Base-by-base conservation (phyloP, 768 basidiomycete genomes). In the Rhodotorula paludigena region DNA sequence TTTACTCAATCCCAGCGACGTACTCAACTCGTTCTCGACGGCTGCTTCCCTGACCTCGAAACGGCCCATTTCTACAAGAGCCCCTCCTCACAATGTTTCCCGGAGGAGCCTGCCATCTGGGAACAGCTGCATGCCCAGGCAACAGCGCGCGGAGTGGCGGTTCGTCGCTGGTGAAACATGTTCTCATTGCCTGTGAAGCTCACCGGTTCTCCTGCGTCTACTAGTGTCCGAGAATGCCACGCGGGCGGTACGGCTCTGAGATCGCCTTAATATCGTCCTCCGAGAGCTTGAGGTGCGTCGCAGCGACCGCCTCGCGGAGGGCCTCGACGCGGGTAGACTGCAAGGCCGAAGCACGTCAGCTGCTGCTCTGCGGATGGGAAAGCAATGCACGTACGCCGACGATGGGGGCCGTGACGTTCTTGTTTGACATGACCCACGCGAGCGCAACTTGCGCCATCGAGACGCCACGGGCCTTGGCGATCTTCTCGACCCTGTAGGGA, bases 261-360 rank as follows among this genome's bases (percentile, higher is more conserved):
- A 88, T 81, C 60, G 81, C 80, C 76, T 83, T 81, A 49, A 84
- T 77, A 72, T 88, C 86, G 28, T 86, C 85, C 0, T 80, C 78
- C 0, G 82, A 82, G 53, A 87, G 80, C 62, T 80, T 78, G 38
- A 86, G 67, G 57, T 84, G 71, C 20, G 84, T 78, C 9, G 79
- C 83, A 16, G 76, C 83, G 82, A 65, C 67, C 18, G 71, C 61
- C 51, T 75, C 74, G 44, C 60, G 60, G 57, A 74, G 57, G 30
- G 72, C 62, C 20, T 72, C 69, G 25, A 67, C 30, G 35, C 66
- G 66, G 39, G 75, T 76, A 6, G 71, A 61, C 60, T 61, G 60
- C 21, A 5, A 16, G 48, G 20, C 21, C n/a, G 18, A 4, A 21
- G 5, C 41, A 20, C 20, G 2, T 28, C 0, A 21, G 33, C 32